Base-by-base conservation (phyloP, 2,329 filamentous ascomycete species). In the Nothophoma quercina region DNA sequence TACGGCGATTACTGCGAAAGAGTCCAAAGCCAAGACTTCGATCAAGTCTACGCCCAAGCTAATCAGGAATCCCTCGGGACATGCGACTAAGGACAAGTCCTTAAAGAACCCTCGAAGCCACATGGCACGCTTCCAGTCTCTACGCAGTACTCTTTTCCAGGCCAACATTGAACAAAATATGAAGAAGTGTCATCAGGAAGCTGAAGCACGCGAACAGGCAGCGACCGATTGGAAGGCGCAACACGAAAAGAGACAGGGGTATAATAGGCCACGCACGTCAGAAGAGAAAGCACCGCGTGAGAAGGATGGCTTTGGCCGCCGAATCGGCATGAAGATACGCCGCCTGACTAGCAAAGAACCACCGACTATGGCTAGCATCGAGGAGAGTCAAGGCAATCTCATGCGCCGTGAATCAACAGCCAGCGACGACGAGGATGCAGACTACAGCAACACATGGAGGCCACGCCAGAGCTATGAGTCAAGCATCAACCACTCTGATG, bases 61-160 rank as follows among this genome's bases (percentile, higher is more conserved):
- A 48, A 13, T 12, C 23, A 38, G 18, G n/a, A 34, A 4, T 18
- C 40, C 59, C 13, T 39, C 44, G 19, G 53, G 35, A n/a, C 30
- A 53, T 18, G 49, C 15, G 5, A 28, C 45, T 22, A 48, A 26
- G 42, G 56, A 36, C 7, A 55, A 36, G 18, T 51, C 59, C 28
- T 50, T 48, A 15, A 60, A 57, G 45, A 32, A 29, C n/a, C 62
- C 56, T 22, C 54, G 60, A 21, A 64, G 68, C 25, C 67, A 68
- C 34, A 63, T 73, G 51, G 55, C 63, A 16, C 64, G 71, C 7
- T 73, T 74, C 39, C 68, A 71, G 39, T 72, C 69, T 5, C 57
- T 74, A 30, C 59, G 71, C 16, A 71, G 67, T 25, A 68, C 70
- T 38, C 43, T 74, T 16, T 74, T 74, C 38, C 60, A 62, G 4